Evolutionary conservation across 2,329 filamentous ascomycete genomes (phyloP), one percentile per base, ranked within the genome.

Genomic region (Beauveria rudraprayagi): DNA sequence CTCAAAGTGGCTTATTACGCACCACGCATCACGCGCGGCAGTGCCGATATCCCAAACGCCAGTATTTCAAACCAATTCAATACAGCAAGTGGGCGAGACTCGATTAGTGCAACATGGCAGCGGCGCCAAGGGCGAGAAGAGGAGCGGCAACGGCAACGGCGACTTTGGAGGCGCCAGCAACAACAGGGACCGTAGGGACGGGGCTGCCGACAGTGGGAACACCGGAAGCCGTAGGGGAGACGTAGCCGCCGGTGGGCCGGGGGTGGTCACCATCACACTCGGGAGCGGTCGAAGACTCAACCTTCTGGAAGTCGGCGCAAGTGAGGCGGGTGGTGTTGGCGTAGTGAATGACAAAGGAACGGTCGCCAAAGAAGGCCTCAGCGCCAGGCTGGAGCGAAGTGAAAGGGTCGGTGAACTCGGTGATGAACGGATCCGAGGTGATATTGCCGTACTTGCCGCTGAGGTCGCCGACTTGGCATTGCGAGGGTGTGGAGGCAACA

Each of bases 391-490:
- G 67, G 37, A 84, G 80, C 4, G 85, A 83, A n/a, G 80, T 74
- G 68, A 79, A 89, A 24, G 74, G 70, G 68, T 90, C 87, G 62
- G 72, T 69, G 73, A 83, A 88, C 54, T 73, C 75, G 60, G 71
- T 73, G 30, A 70, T 69, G 69, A 80, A 86, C 14, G 79, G 75
- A 64, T 80, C 78, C 30, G 73, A 71, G 28, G 72, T 77, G 67
- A 89, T 81, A 63, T 79, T 78, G 64, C 88, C 88, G 68, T 88
- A 77, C 76, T 93, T 93, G 70, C 90, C 90, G 67, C 83, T 83
- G 61, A 92, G 78, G 71, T 93, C 90, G 65, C 90, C 90, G 11
- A 90, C 83, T 74, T 93, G 84, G 76, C 90, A 94, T 10, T 83
- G 85, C 63, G 82, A 73, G 8, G 86, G 86, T 7, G 75, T 69